Percentiles rank a stretch among this genome's conserved stretches.
Conservation (phyloP, 257 asterid species). For the Solanum gandarillasii region DNA sequence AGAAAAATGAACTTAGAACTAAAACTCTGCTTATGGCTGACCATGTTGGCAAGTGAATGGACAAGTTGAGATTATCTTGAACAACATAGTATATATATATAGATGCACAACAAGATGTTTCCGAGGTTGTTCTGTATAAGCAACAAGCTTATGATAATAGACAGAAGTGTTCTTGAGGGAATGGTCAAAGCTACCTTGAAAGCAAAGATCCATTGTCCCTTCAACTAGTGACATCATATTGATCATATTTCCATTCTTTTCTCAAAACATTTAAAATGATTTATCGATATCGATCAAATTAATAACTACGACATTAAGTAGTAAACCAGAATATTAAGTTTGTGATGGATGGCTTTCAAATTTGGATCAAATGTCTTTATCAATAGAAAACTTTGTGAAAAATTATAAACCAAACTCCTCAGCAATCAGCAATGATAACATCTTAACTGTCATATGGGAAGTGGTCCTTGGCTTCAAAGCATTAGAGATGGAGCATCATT, state of each 20-base stretch:
- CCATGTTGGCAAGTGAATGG: not conserved
- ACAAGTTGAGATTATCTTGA: not conserved
- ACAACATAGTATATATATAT: not conserved
- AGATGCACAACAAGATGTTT: not conserved
- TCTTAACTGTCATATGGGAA: not conserved
- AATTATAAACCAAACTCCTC: not conserved
- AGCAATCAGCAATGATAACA: not conserved
- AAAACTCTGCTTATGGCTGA: not conserved
- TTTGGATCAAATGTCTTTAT: slow-evolving; percentile 9
- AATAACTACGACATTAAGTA: not conserved
- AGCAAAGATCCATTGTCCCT: slow-evolving; percentile 27
- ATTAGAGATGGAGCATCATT: not conserved
- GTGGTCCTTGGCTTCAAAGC: slow-evolving; percentile 20
- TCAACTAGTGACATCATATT: not conserved
- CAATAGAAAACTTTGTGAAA: not conserved
- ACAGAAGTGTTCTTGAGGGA: slow-evolving; percentile 26
- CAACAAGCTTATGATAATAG: slow-evolving; percentile 5
- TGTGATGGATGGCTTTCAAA: not conserved
- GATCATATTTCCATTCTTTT: not conserved
- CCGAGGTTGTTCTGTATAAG: not conserved
- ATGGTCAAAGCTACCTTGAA: slow-evolving; percentile 21
- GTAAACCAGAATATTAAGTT: not conserved
- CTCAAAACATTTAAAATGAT: not conserved
- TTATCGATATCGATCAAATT: not conserved
- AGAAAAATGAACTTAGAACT: not conserved